Conservation (phyloP, 2,329 filamentous ascomycete genomes). For the Botrytis fragariae region DNA sequence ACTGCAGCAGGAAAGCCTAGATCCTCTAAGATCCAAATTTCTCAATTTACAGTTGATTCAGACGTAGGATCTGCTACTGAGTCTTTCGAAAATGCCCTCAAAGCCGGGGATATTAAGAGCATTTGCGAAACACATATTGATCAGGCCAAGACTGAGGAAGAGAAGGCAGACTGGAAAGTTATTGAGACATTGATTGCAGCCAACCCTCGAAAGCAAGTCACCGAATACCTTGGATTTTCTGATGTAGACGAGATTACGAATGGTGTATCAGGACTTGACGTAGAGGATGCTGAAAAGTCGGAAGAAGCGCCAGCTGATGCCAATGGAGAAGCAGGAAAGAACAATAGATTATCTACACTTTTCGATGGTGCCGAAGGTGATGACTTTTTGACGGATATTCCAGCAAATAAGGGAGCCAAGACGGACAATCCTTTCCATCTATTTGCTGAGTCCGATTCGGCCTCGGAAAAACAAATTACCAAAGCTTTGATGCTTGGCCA, state of each 20-base stretch:
- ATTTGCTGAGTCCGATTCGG: slow-evolving; percentile 77
- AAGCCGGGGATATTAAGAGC: slow-evolving; percentile 69
- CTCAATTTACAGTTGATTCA: slow-evolving; percentile 84
- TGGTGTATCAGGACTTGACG: slow-evolving; percentile 46
- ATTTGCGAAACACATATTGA: slow-evolving; percentile 80
- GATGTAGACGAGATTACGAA: slow-evolving; percentile 48
- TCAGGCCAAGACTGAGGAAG: slow-evolving; percentile 76
- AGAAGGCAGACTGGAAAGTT: slow-evolving; percentile 94
- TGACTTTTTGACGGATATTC: slow-evolving; percentile 80
- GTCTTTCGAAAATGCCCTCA: slow-evolving; percentile 80
- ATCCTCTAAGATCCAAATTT: slow-evolving; percentile 77
- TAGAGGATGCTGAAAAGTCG: slow-evolving; percentile 38
- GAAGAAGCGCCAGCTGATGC: slow-evolving; percentile 49
- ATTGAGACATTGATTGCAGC: slow-evolving; percentile 84
- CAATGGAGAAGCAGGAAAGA: slow-evolving; percentile 51
- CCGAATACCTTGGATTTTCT: slow-evolving; percentile 86
- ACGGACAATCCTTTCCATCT: slow-evolving; percentile 94
- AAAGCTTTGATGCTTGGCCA: slow-evolving; percentile 84
- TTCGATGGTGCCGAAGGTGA: slow-evolving; percentile 77
- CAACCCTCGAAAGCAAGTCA: slow-evolving; percentile 80
- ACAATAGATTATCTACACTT: slow-evolving; percentile 68
- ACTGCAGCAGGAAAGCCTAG: slow-evolving; percentile 60
- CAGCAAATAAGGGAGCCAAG: slow-evolving; percentile 86
- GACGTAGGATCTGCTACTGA: slow-evolving; percentile 80
- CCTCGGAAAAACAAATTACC: slow-evolving; percentile 83